Evolutionary conservation across 768 basidiomycete genomes (phyloP), one percentile per base, ranked within the genome.

Genomic region (Dendrothele bispora): DNA sequence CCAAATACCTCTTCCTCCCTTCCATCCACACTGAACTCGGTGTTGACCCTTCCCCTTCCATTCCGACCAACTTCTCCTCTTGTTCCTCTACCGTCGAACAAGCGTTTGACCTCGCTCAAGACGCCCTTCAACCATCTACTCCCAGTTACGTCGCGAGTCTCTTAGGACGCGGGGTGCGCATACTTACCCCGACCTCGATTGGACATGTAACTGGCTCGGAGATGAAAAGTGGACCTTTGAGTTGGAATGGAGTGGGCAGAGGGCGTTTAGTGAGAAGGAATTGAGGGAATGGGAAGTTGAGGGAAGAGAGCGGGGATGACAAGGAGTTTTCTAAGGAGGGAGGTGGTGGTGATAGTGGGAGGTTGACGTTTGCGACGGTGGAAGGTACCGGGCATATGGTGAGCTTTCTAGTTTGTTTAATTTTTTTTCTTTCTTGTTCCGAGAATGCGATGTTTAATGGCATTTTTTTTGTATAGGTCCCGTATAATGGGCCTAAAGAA

Each of bases 111-210:
- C 15, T 15, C 3, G 21, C 20, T 5, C 22, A 17, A 15, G 41
- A 43, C 24, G 15, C 41, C 5, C 21, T 22, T 15, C 41, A 28
- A n/a, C n/a, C n/a, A 21, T 28, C 21, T 2, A 25, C 41, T 24
- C 15, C 20, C 14, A 11, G 82, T 69, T 84, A 88, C 59, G 80
- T 88, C 50, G 71, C 81, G 0, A 74, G 70, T 5, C 77, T 91
- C 34, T 77, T 92, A 7, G 88, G 91, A 49, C 77, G 88, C n/a
- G 86, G 85, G 1, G 65, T 93, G 18, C 79, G 83, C 5, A 68
- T 89, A 25, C 74, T 91, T 37, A 82, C 85, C 41, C 88, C 8
- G 71, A 71, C 35, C 72, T 78, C 51, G 80, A 82, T 56, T 78
- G 68, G 66, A 71, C 75, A 22, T 79, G 79, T 56, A 86, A 85